Conservation (phyloP, 176 grass and related monocot genomes). For the Phragmites australis region DNA sequence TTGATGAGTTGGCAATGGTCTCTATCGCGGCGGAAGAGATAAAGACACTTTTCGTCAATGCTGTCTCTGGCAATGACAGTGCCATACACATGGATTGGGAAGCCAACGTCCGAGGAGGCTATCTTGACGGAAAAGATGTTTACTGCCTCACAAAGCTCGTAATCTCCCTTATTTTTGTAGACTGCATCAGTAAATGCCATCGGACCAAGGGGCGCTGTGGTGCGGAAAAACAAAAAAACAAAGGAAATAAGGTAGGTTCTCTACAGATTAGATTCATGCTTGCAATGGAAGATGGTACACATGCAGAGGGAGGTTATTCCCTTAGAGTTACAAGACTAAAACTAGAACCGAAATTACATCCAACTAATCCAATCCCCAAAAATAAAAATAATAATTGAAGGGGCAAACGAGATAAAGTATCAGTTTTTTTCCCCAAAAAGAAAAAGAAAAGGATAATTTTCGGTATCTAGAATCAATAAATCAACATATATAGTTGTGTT, state of each 20-base stretch:
- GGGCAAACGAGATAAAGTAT: too few relatives aligned
- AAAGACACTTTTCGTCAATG: background rate
- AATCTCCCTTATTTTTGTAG: background rate
- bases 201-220: conserved; percentile 2
- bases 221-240: background rate
- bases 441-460: background rate
- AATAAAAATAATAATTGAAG: too few relatives aligned
- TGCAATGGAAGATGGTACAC: too few relatives aligned
- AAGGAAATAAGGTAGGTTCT: background rate
- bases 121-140: background rate
- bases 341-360: too few relatives aligned
- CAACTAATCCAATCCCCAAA: too few relatives aligned
- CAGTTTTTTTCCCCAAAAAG: too few relatives aligned
- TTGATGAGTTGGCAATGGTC: background rate
- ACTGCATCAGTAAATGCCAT: background rate
- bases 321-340: too few relatives aligned
- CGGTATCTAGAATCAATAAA: background rate
- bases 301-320: too few relatives aligned
- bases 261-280: background rate
- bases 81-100: background rate
- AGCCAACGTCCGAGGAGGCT: background rate
- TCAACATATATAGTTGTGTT: background rate
- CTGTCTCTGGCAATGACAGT: background rate
- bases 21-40: background rate
- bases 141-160: background rate